These are phyloP conservation scores for Colletotrichum horii DNA, from an alignment of 2,329 filamentous ascomycete species.

Conservation along the genomic window DNA sequence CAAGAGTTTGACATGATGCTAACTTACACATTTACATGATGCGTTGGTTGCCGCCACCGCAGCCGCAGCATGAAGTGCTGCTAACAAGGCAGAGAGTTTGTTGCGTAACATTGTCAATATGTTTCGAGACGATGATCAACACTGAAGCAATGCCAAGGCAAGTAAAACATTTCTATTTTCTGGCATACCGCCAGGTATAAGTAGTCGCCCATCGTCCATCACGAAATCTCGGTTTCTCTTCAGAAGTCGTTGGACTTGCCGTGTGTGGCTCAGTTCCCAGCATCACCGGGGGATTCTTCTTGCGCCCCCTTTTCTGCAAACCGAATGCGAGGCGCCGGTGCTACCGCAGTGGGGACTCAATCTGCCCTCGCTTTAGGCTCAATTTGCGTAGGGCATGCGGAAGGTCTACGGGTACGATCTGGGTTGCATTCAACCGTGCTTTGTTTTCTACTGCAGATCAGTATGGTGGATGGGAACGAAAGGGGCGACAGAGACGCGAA, in stretches of 20 bases:
- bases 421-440: not conserved
- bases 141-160: not conserved
- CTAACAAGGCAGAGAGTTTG: not conserved
- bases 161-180: fast-evolving
- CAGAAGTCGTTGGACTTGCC: not conserved
- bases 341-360: not conserved
- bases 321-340: not conserved
- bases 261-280: not conserved
- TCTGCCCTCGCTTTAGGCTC: not conserved
- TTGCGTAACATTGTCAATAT: not conserved
- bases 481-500: too few relatives aligned
- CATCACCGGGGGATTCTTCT: not conserved
- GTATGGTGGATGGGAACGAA: too few relatives aligned
- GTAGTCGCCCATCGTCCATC: not conserved
- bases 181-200: not conserved
- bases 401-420: not conserved
- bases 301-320: not conserved
- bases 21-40: not conserved
- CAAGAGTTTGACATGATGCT: not conserved
- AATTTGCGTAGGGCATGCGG: not conserved
- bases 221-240: not conserved
- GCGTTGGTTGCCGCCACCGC: not conserved
- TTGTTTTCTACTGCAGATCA: too few relatives aligned
- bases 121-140: not conserved
- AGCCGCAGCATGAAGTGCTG: not conserved